These are phyloP conservation scores for Termitomyces eurrhizus DNA, from an alignment of 768 basidiomycete genomes.

Conservation along the genomic window DNA sequence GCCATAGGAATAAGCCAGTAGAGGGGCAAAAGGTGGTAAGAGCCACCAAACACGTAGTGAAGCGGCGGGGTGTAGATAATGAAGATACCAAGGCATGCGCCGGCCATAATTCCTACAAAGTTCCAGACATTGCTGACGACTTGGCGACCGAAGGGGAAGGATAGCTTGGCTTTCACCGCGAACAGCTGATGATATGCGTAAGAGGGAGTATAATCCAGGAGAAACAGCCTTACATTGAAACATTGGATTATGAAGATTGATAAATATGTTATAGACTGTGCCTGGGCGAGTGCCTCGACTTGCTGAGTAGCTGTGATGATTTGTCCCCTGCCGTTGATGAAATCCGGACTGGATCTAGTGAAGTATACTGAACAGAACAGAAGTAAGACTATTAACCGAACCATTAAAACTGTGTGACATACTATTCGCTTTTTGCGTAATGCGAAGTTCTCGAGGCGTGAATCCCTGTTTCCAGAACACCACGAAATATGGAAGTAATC, in stretches of 20 bases:
- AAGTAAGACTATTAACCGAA: not conserved
- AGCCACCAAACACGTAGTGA: constrained; percentile 65
- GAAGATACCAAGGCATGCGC: constrained; percentile 62
- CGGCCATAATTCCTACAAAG: constrained; percentile 57
- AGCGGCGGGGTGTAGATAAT: constrained; percentile 68
- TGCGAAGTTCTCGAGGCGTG: constrained; percentile 49
- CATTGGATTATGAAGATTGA: constrained; percentile 66
- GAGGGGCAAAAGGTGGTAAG: constrained; percentile 51
- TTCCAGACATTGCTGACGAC: constrained; percentile 59
- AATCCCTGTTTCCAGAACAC: constrained; percentile 64
- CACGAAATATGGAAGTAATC: constrained; percentile 61
- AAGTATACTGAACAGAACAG: constrained; percentile 38
- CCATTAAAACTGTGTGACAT: constrained; percentile 10
- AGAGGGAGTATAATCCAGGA: not conserved
- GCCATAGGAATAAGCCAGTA: constrained; percentile 67
- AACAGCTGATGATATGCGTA: constrained; percentile 39
- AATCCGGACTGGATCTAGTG: constrained; percentile 43
- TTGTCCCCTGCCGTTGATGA: constrained; percentile 50
- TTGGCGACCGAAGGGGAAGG: constrained; percentile 58
- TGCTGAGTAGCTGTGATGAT: constrained; percentile 42
- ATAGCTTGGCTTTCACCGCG: constrained; percentile 61
- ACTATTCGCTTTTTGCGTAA: constrained; percentile 43
- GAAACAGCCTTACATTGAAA: constrained; percentile 47
- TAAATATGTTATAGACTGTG: constrained; percentile 65
- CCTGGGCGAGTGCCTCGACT: constrained; percentile 54